These are phyloP conservation scores for Claviceps maximensis DNA, from an alignment of 2,329 filamentous ascomycete species.

Conservation along the genomic window DNA sequence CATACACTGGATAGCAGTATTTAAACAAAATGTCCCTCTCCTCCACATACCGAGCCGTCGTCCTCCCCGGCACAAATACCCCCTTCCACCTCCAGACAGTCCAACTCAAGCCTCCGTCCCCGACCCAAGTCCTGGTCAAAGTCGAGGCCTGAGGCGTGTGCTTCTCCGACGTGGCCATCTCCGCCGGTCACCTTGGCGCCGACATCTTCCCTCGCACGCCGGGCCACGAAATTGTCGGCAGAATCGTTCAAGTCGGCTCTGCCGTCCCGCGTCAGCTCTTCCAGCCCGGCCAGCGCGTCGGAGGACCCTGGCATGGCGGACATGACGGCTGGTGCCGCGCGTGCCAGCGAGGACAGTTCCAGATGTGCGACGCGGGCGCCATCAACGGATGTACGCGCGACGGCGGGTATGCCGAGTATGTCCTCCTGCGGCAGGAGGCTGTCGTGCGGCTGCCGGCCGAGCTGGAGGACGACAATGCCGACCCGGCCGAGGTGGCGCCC, in stretches of 20 bases:
- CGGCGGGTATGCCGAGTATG: conserved; percentile 58
- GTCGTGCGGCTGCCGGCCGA: conserved; percentile 37
- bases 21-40: conserved; percentile 37
- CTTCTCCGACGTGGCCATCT: conserved; percentile 42
- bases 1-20: too few species aligned
- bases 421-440: conserved; percentile 45
- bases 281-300: conserved; percentile 50
- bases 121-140: conserved; percentile 54
- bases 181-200: conserved; percentile 35
- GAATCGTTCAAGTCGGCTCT: conserved; percentile 45
- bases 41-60: conserved; percentile 53
- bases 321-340: conserved; percentile 47
- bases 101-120: conserved; percentile 39
- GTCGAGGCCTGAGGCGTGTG: conserved; percentile 61
- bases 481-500: conserved; percentile 41
- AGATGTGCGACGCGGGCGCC: conserved; percentile 50
- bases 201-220: conserved; percentile 46
- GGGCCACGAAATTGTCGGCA: conserved; percentile 59
- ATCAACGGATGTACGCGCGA: conserved; percentile 54
- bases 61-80: conserved; percentile 38
- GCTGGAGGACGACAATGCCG: too few species aligned
- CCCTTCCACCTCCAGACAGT: conserved; percentile 46
- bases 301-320: conserved; percentile 34
- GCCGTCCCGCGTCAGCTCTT: conserved; percentile 34
- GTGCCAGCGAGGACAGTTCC: conserved; percentile 51